Evolutionary conservation across 140 eudicot genomes (phyloP), one percentile per base, ranked within the genome.

Genomic region (Artemisia princeps): DNA sequence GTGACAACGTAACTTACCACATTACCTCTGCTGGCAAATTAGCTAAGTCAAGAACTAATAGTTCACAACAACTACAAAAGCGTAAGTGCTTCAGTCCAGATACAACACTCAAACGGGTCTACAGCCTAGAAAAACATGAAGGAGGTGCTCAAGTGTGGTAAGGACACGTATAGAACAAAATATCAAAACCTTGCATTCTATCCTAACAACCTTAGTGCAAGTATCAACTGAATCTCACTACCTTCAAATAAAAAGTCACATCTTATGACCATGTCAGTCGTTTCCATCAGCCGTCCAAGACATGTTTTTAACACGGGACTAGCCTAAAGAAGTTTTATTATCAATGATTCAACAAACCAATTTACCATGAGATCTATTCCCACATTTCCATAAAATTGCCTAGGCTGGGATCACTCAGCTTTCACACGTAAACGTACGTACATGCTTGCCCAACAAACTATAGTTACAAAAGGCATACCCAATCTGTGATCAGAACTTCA

Each of bases 131-230:
- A 46, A 60, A 56, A 22, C 11, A 3, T 0, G 0, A 56, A 0
- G 33, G 15, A 19, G 4, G 60, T 55, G 24, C 24, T 50, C 19
- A 50, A 50, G 17, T 4, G 56, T 6, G 13, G 8, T 22, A 56
- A 8, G 40, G 33, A 20, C 20, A 49, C 24, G 50, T 66, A 14
- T 24, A 23, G n/a, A 65, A 50, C 24, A 24, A 24, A 20, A 0
- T 8, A 49, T 46, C n/a, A 64, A 64, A 64, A 46, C 57, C 70
- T n/a, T 49, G 15, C 12, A 15, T 16, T 67, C 51, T 14, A 14
- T 26, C 44, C 49, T 23, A 66, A 51, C 60, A 66, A 10, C 10
- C 71, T 66, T 51, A 26, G 14, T 24, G 71, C 60, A 66, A 1
- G 50, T 33, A 65, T 24, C 48, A 8, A 9, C 26, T 52, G 48